Evolutionary conservation across 192 early-diverging fungal species (phyloP), one percentile per base, ranked within the genome.

Genomic region (Backusella australiensis): DNA sequence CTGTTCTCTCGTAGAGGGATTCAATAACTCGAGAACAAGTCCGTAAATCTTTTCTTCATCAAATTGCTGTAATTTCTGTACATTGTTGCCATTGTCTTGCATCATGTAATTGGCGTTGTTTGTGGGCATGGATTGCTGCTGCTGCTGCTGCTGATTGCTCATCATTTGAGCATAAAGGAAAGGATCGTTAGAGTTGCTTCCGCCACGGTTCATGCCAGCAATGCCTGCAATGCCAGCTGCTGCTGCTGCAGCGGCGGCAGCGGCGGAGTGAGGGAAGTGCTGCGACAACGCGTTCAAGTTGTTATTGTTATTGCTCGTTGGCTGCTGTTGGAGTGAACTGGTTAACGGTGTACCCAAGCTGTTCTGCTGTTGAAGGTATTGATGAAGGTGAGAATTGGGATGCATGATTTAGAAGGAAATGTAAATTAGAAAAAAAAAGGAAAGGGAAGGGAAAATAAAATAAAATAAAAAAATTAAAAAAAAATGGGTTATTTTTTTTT

Each of bases 11-110:
- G 85, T 86, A 34, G 75, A 79, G 1, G 90, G 90, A 72, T 92
- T 88, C n/a, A 91, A 92, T 72, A 99, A 84, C 67, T 97, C 95
- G 23, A 96, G 76, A 52, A 99, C 93, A 19, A 97, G 87, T 38
- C 88, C 80, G 83, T 97, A 97, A 72, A 99, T 90, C 84, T 96
- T 93, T 78, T 95, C 93, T 74, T 96, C 96, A 39, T 93, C 90
- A 59, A 89, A 76, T 26, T 78, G 81, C 65, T 63, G 56, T 26
- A 63, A 15, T 26, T 63, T 63, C 56, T 77, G 82, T 9, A 80
- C 63, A 23, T 83, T 86, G 23, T 26, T 26, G 23, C 2, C 21
- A 12, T 38, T 32, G 26, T 36, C 32, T 68, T 46, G 72, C 56
- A 63, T 63, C 56, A 63, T 63, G 26, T 63, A 63, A 63, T 26